Evolutionary conservation across 495 filamentous ascomycete genomes (phyloP).

Genomic region (Penicillium coprophilum): DNA sequence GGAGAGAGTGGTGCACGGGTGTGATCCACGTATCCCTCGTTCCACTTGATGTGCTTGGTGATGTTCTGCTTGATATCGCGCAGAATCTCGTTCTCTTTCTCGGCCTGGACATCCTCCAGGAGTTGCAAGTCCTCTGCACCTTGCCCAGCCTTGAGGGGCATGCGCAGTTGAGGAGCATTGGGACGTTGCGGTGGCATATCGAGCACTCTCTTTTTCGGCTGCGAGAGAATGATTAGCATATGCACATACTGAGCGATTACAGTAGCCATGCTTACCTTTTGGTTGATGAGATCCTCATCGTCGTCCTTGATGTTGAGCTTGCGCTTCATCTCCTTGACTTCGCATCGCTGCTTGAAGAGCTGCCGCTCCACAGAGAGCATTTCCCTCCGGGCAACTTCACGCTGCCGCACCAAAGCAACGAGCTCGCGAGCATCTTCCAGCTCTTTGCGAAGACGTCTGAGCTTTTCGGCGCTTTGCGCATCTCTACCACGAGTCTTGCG

Average conservation of each 20-base stretch:
- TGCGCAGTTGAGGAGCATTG: slow-evolving; percentile 58
- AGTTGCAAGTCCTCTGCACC: slow-evolving; percentile 71
- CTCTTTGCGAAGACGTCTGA: slow-evolving; percentile 88
- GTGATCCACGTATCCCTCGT: slow-evolving; percentile 77
- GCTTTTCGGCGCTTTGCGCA: slow-evolving; percentile 89
- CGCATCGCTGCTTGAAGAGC: slow-evolving; percentile 76
- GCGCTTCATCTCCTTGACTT: slow-evolving; percentile 82
- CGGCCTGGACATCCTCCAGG: slow-evolving; percentile 71
- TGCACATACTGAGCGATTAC: slow-evolving; percentile 4
- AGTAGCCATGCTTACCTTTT: slow-evolving; percentile 63
- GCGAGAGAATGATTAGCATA: slow-evolving; percentile 44
- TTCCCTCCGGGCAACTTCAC: slow-evolving; percentile 76
- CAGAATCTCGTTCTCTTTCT: slow-evolving; percentile 78
- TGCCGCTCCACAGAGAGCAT: slow-evolving; percentile 68
- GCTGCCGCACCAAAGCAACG: slow-evolving; percentile 68
- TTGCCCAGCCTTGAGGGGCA: slow-evolving; percentile 67
- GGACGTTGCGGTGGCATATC: slow-evolving; percentile 58
- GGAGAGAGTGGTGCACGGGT: slow-evolving; percentile 80
- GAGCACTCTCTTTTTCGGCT: slow-evolving; percentile 67
- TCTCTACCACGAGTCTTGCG: slow-evolving; percentile 93
- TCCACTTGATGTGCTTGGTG: slow-evolving; percentile 82
- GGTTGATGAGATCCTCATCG: slow-evolving; percentile 92
- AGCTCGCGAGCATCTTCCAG: slow-evolving; percentile 85
- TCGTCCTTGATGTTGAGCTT: slow-evolving; percentile 86
- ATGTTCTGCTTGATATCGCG: slow-evolving; percentile 77